phyloP scores from a whole-genome alignment of 257 asterid species.

The Scutellaria baicalensis region DNA sequence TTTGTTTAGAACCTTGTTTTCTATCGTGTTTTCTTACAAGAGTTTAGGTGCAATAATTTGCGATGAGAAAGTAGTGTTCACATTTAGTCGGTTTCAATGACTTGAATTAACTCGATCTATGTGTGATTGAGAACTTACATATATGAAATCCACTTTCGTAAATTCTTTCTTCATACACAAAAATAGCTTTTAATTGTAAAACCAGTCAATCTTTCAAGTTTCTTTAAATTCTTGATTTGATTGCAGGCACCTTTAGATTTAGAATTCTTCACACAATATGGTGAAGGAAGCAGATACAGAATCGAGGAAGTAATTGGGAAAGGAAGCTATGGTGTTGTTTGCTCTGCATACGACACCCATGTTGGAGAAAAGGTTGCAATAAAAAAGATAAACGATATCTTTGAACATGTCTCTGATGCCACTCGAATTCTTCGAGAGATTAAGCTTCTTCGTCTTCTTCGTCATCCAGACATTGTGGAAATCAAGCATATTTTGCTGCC shows the following conservation, averaged over 20 bases:
- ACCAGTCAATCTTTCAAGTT: neutral
- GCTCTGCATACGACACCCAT: constrained; percentile 92
- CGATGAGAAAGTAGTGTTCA: no score
- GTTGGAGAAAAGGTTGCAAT: constrained; percentile 91
- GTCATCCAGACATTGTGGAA: constrained; percentile 96
- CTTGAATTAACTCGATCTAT: no score
- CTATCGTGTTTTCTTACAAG: no score
- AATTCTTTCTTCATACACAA: neutral
- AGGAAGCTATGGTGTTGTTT: constrained; percentile 97
- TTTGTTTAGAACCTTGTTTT: no score
- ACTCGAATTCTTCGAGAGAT: constrained; percentile 93
- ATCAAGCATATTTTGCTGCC: constrained; percentile 92
- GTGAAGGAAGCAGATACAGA: constrained; percentile 89
- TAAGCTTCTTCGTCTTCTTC: constrained; percentile 92
- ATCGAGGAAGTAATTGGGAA: constrained; percentile 96
- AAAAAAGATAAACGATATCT: constrained; percentile 87
- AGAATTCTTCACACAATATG: constrained; percentile 94
- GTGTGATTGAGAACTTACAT: no score
- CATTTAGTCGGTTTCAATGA: no score
- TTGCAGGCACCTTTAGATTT: constrained; percentile 65
- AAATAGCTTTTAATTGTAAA: neutral
- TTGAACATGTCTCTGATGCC: constrained; percentile 95
- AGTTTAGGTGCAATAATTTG: no score
- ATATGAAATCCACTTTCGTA: no score
- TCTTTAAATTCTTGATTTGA: neutral